Conservation (phyloP, 2,329 filamentous ascomycete species). For the Penicillium polonicum region DNA sequence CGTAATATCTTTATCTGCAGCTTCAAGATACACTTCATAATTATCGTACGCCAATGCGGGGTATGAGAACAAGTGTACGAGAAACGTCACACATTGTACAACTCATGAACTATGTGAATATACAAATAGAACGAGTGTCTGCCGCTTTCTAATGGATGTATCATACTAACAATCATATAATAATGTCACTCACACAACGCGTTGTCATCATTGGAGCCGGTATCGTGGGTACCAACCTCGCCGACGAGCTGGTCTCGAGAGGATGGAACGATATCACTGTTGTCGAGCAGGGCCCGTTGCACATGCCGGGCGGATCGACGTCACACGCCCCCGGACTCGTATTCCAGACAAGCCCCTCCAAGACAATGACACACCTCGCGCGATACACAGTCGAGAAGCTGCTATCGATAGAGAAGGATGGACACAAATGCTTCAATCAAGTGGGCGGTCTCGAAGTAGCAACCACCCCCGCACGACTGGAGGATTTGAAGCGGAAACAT, state of each 20-base stretch:
- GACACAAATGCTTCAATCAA: slow-evolving; percentile 58
- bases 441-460: slow-evolving; percentile 63
- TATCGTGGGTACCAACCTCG: slow-evolving; percentile 63
- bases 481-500: slow-evolving; percentile 63
- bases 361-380: slow-evolving; percentile 56
- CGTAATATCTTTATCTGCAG: slow-evolving; percentile 4
- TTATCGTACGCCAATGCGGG: neutral
- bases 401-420: slow-evolving; percentile 51
- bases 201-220: slow-evolving; percentile 64
- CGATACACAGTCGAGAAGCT: slow-evolving; percentile 63
- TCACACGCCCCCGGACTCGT: slow-evolving; percentile 65
- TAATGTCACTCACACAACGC: slow-evolving; percentile 41
- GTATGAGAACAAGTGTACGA: slow-evolving; percentile 1
- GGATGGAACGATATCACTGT: slow-evolving; percentile 66
- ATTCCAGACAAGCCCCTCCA: slow-evolving; percentile 57
- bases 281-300: slow-evolving; percentile 62
- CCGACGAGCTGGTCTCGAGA: slow-evolving; percentile 61
- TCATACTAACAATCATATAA: neutral
- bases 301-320: slow-evolving; percentile 64
- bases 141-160: neutral
- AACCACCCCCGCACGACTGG: slow-evolving; percentile 57
- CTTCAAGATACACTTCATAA: neutral
- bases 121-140: slow-evolving; percentile 1
- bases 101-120: neutral
- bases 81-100: slow-evolving; percentile 4